Conservation (phyloP, 75 land plant genomes). For the Larix kaempferi region DNA sequence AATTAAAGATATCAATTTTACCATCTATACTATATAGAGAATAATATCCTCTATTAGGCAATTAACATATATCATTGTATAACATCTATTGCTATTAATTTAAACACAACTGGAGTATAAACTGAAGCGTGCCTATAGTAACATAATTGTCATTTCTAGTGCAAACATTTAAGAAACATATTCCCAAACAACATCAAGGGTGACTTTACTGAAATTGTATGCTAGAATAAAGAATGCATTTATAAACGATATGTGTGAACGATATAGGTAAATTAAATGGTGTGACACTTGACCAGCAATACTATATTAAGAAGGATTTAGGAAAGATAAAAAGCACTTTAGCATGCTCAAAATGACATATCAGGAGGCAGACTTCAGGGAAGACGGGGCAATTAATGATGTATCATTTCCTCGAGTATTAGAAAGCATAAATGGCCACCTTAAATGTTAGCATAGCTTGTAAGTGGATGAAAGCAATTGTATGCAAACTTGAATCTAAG, state of each 20-base stretch:
- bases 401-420: background rate
- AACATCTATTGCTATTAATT: background rate
- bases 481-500: background rate
- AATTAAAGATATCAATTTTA: background rate
- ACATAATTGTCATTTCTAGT: background rate
- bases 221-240: background rate
- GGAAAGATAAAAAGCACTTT: background rate
- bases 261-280: background rate
- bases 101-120: background rate
- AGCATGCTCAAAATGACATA: background rate
- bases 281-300: background rate
- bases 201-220: background rate
- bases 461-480: background rate
- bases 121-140: background rate
- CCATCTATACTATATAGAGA: too few species aligned
- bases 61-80: background rate
- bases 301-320: background rate
- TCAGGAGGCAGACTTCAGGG: background rate
- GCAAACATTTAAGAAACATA: background rate
- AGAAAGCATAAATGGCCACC: background rate
- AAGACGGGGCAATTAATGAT: background rate
- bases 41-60: too few species aligned
- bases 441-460: background rate
- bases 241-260: background rate
- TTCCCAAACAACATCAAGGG: background rate